Evolutionary conservation across 768 basidiomycete species (phyloP).

Genomic region (Pisolithus tinctorius): DNA sequence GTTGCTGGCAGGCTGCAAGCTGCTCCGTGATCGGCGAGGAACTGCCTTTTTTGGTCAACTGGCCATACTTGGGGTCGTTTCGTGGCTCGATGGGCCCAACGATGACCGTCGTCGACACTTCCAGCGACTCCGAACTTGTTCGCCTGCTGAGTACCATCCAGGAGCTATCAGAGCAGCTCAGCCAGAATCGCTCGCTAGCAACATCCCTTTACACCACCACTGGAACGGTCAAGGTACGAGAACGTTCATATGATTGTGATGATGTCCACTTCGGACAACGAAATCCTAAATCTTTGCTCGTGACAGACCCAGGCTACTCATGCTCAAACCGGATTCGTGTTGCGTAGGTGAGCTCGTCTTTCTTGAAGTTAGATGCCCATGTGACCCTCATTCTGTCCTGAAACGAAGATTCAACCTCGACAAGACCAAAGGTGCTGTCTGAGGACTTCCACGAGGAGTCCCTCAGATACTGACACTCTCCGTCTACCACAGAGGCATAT

Average conservation of each 20-base stretch:
- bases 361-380: background rate
- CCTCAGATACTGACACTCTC: constrained; percentile 1
- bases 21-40: too few species aligned
- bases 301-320: constrained; percentile 81
- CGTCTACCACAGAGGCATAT: constrained; percentile 63
- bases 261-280: background rate
- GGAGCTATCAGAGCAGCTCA: constrained; percentile 80
- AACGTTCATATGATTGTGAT: constrained; percentile 2
- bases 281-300: background rate
- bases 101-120: constrained; percentile 51
- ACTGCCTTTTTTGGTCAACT: too few species aligned
- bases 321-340: constrained; percentile 85
- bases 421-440: constrained; percentile 63
- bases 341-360: constrained; percentile 54
- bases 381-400: constrained; percentile 1
- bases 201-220: constrained; percentile 67
- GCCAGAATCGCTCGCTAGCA: constrained; percentile 68
- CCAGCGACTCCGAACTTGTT: constrained; percentile 51
- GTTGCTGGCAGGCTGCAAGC: too few species aligned
- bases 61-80: background rate
- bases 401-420: constrained; percentile 75
- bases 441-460: background rate
- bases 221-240: constrained; percentile 68
- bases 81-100: background rate
- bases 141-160: constrained; percentile 63